Base-by-base conservation (phyloP, 345 rosid genomes). In the Linum trigynum region DNA sequence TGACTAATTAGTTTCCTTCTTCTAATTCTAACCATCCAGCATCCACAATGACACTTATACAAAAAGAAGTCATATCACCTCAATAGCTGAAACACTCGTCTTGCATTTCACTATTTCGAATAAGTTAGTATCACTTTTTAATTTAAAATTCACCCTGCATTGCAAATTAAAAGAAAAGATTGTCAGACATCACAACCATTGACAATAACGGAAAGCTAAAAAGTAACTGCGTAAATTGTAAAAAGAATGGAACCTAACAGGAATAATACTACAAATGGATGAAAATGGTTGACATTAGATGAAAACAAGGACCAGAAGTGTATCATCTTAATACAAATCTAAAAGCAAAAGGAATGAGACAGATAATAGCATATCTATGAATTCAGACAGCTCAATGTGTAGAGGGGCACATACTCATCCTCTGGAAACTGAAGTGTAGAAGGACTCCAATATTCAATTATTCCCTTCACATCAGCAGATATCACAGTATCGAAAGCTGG, bases 361-460 rank as follows among this genome's bases (percentile, higher is more conserved):
- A 1, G 45, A 41, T 41, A 41, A 41, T 41, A 8, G 45, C 45
- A 41, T 41, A 43, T 43, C 50, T 11, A 43, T 43, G 50, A 43
- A 43, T 5, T 43, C 6, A 11, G 10, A 7, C 6, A 43, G 59
- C 59, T 15, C 23, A 55, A 3, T 9, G 56, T 5, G 55, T 68
- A 23, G 32, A 23, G 89, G 50, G 84, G 59, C 55, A 79, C 97
- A 75, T 85, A 90, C 97, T 82, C 89, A 71, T 75, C 82, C 79
- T 85, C 95, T 2, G 99, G 99, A 65, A 94, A 94, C 71, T 76
- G 75, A 62, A 90, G 79, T 1, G 95, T 86, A 41, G 79, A 15
- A 71, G 97, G 85, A 62, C 72, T 82, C 97, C 97, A 94, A 72
- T 94, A 90, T 80, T 94, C 99, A 35, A 94, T 84, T 63, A 94